Evolutionary conservation across 768 basidiomycete species (phyloP).

Genomic region (Naganishia kalamii): DNA sequence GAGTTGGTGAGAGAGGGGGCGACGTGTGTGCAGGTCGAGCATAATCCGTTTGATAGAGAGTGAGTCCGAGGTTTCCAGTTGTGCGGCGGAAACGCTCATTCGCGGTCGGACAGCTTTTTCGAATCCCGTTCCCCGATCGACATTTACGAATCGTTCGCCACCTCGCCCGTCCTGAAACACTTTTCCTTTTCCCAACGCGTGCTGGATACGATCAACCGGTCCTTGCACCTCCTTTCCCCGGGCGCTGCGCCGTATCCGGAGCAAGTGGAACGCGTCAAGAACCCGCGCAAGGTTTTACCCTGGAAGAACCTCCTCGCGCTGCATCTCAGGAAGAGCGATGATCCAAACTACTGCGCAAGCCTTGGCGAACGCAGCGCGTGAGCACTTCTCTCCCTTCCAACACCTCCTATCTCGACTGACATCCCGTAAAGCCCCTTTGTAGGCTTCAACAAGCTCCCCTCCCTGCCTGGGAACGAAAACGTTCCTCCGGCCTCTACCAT

Average conservation of each 20-base stretch:
- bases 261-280: constrained; percentile 20
- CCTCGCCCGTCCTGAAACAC: constrained; percentile 42
- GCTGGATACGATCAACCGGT: constrained; percentile 35
- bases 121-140: constrained; percentile 35
- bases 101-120: constrained; percentile 36
- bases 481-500: constrained; percentile 37
- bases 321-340: constrained; percentile 35
- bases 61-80: constrained; percentile 25
- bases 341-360: constrained; percentile 17
- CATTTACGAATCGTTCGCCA: constrained; percentile 33
- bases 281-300: constrained; percentile 14
- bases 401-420: background rate
- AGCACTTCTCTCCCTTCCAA: constrained; percentile 22
- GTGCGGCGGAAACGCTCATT: background rate
- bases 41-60: constrained; percentile 40
- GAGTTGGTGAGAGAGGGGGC: constrained; percentile 32
- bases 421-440: constrained; percentile 31
- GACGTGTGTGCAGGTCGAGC: constrained; percentile 36
- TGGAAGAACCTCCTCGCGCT: constrained; percentile 43
- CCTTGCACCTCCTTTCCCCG: constrained; percentile 31
- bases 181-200: constrained; percentile 41
- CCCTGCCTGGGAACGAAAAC: constrained; percentile 44
- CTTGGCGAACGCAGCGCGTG: constrained; percentile 31
- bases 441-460: constrained; percentile 41
- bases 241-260: constrained; percentile 30